These are phyloP conservation scores for Boechera retrofracta DNA, from an alignment of 345 rosid species.

Conservation along the genomic window DNA sequence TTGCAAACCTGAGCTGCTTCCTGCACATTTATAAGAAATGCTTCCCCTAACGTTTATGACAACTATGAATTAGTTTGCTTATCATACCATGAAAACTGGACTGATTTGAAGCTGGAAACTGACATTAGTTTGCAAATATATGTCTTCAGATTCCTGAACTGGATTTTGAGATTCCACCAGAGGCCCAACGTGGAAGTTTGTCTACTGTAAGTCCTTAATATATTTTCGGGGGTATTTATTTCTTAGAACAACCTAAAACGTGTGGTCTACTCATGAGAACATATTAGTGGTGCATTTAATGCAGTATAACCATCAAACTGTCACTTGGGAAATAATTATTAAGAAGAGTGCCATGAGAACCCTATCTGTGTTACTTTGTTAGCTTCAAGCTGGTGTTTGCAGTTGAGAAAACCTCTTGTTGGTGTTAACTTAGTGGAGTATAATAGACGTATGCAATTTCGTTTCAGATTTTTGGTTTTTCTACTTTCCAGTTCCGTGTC, in stretches of 20 bases:
- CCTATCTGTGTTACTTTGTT: not conserved
- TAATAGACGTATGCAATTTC: not conserved
- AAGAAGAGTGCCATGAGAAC: not conserved
- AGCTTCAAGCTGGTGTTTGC: not conserved
- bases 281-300: not conserved
- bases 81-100: not conserved
- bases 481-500: not conserved
- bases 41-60: not conserved
- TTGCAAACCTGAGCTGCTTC: not conserved
- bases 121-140: not conserved
- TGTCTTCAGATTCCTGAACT: conserved; percentile 80
- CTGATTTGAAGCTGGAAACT: conserved; percentile 7
- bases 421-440: not conserved
- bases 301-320: not conserved
- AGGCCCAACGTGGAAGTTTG: conserved; percentile 91
- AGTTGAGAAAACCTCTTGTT: not conserved
- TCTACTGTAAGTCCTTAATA: conserved; percentile 66
- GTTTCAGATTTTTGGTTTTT: not conserved
- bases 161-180: conserved; percentile 95
- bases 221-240: not conserved
- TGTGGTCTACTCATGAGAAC: not conserved
- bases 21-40: not conserved
- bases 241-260: not conserved
- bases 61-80: conserved; percentile 10
- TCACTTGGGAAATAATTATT: not conserved